A percentile compares a stretch with the other conserved stretches of the same genome.
These are phyloP conservation scores for Candida coquimbonensis DNA, from an alignment of 805 yeast genomes.

Conservation along the genomic window DNA sequence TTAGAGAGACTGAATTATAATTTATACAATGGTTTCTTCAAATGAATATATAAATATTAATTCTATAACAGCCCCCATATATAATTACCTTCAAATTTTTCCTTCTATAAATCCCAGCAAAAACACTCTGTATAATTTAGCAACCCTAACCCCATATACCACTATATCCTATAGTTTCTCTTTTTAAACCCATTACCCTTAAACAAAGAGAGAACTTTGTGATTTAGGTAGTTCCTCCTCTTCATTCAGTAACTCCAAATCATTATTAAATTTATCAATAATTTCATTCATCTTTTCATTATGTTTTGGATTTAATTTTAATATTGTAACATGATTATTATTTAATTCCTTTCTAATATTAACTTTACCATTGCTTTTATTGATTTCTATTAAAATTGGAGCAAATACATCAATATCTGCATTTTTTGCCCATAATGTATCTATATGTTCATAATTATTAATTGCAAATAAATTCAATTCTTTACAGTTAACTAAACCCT, in stretches of 20 bases:
- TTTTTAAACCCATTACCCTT: not conserved
- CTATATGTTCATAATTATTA: conserved; percentile 67
- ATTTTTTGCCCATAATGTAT: conserved; percentile 69
- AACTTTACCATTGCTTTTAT: conserved; percentile 18
- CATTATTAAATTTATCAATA: not conserved
- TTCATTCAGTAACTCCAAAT: not conserved
- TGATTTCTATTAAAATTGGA: conserved; percentile 41
- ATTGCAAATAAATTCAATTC: conserved; percentile 35
- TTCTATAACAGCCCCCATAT: not conserved
- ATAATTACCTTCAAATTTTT: no score
- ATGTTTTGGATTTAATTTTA: not conserved
- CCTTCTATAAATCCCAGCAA: no score
- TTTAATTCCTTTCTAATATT: no score
- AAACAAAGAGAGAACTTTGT: conserved; percentile 10
- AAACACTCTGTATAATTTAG: not conserved
- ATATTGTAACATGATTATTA: not conserved
- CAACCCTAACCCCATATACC: no score
- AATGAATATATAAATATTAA: no score
- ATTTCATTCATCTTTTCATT: not conserved
- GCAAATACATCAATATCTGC: conserved; percentile 35
- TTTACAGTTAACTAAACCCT: conserved; percentile 41
- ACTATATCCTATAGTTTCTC: no score
- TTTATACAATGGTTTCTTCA: not conserved
- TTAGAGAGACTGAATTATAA: conserved; percentile 32
- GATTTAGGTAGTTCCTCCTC: not conserved